A percentile compares a stretch with the other conserved stretches of the same genome.
phyloP scores from a whole-genome alignment of 2,329 filamentous ascomycete species.

The Colletotrichum kahawae region DNA sequence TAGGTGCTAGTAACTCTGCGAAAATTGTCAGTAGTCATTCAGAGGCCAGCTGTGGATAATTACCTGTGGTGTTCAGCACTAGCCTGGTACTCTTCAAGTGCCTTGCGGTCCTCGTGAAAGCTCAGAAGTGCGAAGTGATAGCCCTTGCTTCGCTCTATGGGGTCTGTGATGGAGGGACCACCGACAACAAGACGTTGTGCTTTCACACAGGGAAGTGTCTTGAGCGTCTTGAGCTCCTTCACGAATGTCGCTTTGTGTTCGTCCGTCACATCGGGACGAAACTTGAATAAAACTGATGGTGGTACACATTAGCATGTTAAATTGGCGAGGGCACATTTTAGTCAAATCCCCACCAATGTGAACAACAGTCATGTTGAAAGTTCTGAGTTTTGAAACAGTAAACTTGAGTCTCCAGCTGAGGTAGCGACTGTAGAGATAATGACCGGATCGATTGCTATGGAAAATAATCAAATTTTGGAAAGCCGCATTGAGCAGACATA shows the following conservation, averaged over 20 bases:
- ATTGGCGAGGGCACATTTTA: neutral
- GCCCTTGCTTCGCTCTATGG: conserved; percentile 57
- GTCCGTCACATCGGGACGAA: conserved; percentile 43
- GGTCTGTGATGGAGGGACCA: conserved; percentile 56
- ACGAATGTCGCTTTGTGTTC: conserved; percentile 51
- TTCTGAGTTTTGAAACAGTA: fast-evolving
- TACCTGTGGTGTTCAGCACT: conserved; percentile 57
- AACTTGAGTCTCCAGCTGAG: neutral
- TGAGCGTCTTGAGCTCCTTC: conserved; percentile 52
- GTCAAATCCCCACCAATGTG: conserved; percentile 34
- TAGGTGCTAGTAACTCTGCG: conserved; percentile 54
- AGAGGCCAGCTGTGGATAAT: neutral
- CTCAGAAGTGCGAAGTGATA: conserved; percentile 57
- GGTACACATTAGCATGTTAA: neutral
- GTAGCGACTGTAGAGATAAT: neutral
- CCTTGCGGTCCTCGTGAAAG: conserved; percentile 50
- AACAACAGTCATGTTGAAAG: conserved; percentile 35
- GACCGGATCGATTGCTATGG: fast-evolving
- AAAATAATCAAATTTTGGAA: neutral
- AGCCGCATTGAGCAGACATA: fast-evolving
- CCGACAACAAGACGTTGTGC: conserved; percentile 54
- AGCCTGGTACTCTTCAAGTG: conserved; percentile 55
- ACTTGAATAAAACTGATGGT: conserved; percentile 53
- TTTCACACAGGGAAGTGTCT: conserved; percentile 51
- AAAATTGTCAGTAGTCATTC: neutral